Percentiles rank a stretch among this genome's conserved stretches.
Evolutionary conservation across 2,329 filamentous ascomycete species (phyloP).

Genomic region (Neofusicoccum umdonicola): DNA sequence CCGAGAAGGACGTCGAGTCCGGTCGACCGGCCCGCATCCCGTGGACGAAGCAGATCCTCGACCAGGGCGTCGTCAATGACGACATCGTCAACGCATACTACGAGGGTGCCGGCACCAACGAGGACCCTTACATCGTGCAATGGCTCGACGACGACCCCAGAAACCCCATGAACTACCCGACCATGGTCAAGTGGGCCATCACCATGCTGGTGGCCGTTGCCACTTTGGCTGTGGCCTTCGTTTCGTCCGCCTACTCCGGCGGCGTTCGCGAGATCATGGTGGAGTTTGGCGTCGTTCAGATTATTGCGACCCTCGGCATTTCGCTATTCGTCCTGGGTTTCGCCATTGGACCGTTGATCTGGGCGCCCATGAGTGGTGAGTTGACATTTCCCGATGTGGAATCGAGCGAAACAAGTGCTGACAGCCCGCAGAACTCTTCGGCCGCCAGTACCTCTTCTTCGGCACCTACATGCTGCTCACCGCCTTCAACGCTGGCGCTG

Average conservation of each 20-base stretch:
- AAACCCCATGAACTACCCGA: conserved; percentile 63
- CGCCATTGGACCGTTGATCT: conserved; percentile 57
- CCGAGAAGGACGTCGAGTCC: conserved; percentile 19
- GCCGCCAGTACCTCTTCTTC: conserved; percentile 38
- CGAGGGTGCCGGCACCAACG: conserved; percentile 56
- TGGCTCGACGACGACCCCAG: conserved; percentile 66
- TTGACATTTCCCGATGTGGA: neutral
- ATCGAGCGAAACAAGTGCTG: neutral
- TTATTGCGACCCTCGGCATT: conserved; percentile 60
- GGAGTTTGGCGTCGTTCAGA: conserved; percentile 53
- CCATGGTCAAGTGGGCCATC: conserved; percentile 62
- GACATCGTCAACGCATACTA: conserved; percentile 53
- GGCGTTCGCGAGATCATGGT: conserved; percentile 54
- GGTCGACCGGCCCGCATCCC: conserved; percentile 4
- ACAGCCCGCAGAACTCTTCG: conserved; percentile 53
- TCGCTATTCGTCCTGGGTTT: conserved; percentile 65
- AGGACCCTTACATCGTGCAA: conserved; percentile 66
- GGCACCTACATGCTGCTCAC: conserved; percentile 37
- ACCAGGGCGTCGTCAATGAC: conserved; percentile 58
- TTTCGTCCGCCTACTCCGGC: conserved; percentile 65
- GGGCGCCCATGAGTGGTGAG: conserved; percentile 51
- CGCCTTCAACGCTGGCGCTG: conserved; percentile 42
- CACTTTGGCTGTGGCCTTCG: conserved; percentile 67
- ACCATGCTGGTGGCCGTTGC: conserved; percentile 63
- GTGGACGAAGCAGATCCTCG: conserved; percentile 47